Base-by-base conservation (phyloP, 139 green algal genomes). In the Asterochloris erici region DNA sequence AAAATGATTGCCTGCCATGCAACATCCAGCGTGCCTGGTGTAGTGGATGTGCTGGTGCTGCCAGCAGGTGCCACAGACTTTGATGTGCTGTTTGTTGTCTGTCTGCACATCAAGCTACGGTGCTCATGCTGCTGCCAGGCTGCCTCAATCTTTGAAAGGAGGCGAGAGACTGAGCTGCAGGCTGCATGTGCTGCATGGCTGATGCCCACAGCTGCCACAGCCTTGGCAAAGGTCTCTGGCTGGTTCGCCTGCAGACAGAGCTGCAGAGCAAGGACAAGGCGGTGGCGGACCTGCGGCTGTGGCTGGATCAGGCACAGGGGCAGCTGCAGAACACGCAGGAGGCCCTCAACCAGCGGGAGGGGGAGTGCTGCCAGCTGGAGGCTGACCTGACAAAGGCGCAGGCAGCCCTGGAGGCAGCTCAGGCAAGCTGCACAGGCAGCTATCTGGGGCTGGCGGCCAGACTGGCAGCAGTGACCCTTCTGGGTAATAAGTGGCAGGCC, bases 281-380 rank as follows among this genome's bases (percentile, higher is more conserved):
- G 12, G 68, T 77, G 68, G 61, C 61, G 66, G 79, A 83, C 23
- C 21, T 77, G 66, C 68, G 60, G 24, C 66, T 66, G 24, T 83
- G 79, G 79, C 68, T 83, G 29, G 79, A 83, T 21, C 79, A 83
- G 79, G 79, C 79, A 17, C 79, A 83, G 68, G 79, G 79, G 47
- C 79, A 83, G 79, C 79, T 83, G 68, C 79, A 83, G 68, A 83
- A 83, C 79, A 83, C 79, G 0, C 79, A 83, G 68, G 66, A 26
- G n/a, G 79, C 79, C 68, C 68, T 83, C 66, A 73, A 83, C 54
- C 66, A 83, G 68, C 26, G 60, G 19, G 79, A 83, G 68, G 79
- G 27, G 13, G 79, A 83, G 2, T 83, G 79, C 38, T 64, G 66
- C 28, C 60, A 73, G 28, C 68, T 83, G 16, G 68, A 63, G 24